Percentiles rank a stretch among this genome's conserved stretches.
phyloP scores from a whole-genome alignment of 352 stramenopile species.

The Stephanocyclus meneghinianus region DNA sequence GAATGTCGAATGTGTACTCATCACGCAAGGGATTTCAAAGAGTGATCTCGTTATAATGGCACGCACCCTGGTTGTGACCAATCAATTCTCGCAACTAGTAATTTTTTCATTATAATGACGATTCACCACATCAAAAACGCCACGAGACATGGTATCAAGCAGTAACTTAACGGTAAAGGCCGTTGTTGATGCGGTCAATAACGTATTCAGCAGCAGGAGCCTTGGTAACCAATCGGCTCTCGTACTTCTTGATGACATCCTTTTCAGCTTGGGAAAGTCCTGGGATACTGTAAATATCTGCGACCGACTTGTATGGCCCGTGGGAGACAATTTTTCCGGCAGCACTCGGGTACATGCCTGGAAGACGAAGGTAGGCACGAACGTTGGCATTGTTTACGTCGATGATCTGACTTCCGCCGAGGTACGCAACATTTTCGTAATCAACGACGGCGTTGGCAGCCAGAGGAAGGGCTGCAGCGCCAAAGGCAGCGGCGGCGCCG shows the following conservation, averaged over 20 bases:
- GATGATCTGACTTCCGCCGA: conserved; percentile 78
- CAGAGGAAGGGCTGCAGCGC: conserved; percentile 51
- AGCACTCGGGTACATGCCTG: conserved; percentile 85
- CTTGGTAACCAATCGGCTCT: conserved; percentile 81
- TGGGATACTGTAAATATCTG: conserved; percentile 86
- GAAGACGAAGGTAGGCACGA: conserved; percentile 86
- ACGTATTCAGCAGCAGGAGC: conserved; percentile 83
- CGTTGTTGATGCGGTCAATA: conserved; percentile 89
- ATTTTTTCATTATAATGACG: not conserved
- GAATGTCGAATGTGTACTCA: not conserved
- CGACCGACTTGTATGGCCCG: conserved; percentile 85
- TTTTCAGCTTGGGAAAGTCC: conserved; percentile 83
- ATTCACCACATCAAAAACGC: not conserved
- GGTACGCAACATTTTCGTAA: conserved; percentile 78
- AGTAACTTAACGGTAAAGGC: conserved; percentile 79
- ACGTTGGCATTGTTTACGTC: conserved; percentile 90
- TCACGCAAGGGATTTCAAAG: not conserved
- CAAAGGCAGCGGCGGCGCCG: conserved; percentile 62
- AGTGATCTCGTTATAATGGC: not conserved
- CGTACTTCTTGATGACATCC: conserved; percentile 87
- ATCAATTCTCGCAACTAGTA: conserved; percentile 6
- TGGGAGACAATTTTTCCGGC: conserved; percentile 87
- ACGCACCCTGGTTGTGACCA: not conserved
- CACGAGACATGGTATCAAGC: not conserved
- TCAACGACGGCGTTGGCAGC: conserved; percentile 77